phyloP scores from a whole-genome alignment of 2,329 filamentous ascomycete genomes.

The Hymenoscyphus salicellus region DNA sequence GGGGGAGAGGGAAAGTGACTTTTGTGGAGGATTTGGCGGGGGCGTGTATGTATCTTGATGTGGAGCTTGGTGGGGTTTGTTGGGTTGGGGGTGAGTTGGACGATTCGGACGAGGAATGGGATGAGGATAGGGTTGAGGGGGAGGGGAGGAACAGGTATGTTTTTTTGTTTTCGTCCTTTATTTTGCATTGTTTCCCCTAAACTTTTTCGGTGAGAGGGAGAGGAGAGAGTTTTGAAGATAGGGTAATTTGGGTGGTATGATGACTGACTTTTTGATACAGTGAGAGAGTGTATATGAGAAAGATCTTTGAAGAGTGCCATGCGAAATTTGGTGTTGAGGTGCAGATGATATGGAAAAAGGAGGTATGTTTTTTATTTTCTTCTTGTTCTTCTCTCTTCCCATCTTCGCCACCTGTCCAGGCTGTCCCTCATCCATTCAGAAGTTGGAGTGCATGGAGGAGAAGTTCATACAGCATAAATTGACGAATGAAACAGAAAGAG shows the following conservation, averaged over 20 bases:
- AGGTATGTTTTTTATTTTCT: no score
- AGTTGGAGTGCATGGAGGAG: no score
- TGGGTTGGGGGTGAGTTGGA: conserved; percentile 1
- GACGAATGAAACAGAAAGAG: no score
- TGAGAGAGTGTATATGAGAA: conserved; percentile 1
- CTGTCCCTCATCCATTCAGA: no score
- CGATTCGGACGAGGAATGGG: not conserved
- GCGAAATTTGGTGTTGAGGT: not conserved
- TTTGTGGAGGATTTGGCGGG: conserved; percentile 4
- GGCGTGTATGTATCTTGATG: not conserved
- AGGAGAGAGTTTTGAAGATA: not conserved
- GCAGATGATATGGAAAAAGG: no score
- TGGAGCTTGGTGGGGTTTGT: conserved; percentile 1
- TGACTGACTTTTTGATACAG: not conserved
- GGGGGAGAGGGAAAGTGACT: not conserved
- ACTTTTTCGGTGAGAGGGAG: not conserved
- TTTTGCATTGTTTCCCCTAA: no score
- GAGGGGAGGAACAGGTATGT: no score
- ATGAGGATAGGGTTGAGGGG: not conserved
- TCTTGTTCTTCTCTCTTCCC: no score
- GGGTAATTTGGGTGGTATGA: no score
- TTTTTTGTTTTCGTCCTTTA: no score
- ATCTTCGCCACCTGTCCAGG: no score
- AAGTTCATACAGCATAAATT: no score
- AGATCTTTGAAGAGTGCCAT: conserved; percentile 13